phyloP scores from a whole-genome alignment of 2,329 filamentous ascomycete genomes.

The Aspergillus amoenus region DNA sequence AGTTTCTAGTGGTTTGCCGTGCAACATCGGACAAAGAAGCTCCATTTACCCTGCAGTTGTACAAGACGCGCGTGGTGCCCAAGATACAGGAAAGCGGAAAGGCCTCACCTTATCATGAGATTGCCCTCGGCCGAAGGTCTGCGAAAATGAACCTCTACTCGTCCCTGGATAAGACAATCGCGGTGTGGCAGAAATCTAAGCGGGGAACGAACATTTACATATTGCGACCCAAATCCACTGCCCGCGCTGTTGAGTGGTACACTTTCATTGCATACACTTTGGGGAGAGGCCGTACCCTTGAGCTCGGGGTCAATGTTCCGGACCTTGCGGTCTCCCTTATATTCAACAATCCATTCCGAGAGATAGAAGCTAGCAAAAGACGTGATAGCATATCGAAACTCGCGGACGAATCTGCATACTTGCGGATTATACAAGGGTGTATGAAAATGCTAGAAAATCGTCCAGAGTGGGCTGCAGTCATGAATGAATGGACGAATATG shows the following conservation, averaged over 20 bases:
- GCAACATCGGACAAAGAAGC: slow-evolving; percentile 55
- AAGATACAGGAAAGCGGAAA: slow-evolving; percentile 56
- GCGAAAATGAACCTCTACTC: slow-evolving; percentile 64
- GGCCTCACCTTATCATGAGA: slow-evolving; percentile 57
- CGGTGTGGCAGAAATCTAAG: slow-evolving; percentile 58
- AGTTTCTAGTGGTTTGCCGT: slow-evolving; percentile 63
- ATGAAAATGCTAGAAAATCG: slow-evolving; percentile 58
- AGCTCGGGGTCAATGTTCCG: slow-evolving; percentile 61
- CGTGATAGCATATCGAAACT: slow-evolving; percentile 39
- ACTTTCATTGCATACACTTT: slow-evolving; percentile 62
- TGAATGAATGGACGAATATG: slow-evolving; percentile 58
- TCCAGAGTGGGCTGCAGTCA: slow-evolving; percentile 59
- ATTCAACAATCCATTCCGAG: slow-evolving; percentile 60
- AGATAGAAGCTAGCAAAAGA: slow-evolving; percentile 43
- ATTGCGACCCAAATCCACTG: slow-evolving; percentile 60
- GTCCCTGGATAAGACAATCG: slow-evolving; percentile 65
- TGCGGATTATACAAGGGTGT: slow-evolving; percentile 57
- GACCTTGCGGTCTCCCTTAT: slow-evolving; percentile 60
- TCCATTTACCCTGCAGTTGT: slow-evolving; percentile 59
- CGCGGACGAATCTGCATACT: slow-evolving; percentile 57
- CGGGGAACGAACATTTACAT: slow-evolving; percentile 61
- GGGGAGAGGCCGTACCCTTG: slow-evolving; percentile 57
- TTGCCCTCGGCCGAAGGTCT: slow-evolving; percentile 54
- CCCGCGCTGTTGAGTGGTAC: slow-evolving; percentile 67
- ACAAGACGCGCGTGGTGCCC: slow-evolving; percentile 63